Conservation (phyloP, 2,329 filamentous ascomycete genomes). For the Periconia sp. region DNA sequence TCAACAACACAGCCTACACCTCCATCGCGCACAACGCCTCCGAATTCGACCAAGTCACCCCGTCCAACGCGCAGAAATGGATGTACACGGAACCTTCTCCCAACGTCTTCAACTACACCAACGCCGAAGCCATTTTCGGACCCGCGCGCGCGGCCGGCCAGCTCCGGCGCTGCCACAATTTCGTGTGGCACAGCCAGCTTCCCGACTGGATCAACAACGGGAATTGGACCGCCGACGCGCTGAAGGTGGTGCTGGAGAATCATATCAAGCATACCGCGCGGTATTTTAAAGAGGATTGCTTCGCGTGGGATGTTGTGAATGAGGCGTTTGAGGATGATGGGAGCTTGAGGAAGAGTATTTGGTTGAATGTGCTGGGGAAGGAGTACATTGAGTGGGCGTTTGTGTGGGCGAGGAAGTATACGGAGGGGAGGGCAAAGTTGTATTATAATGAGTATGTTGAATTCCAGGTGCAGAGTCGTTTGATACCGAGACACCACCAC, state of each 20-base stretch:
- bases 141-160: conserved; percentile 46
- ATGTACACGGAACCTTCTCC: conserved; percentile 61
- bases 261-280: conserved; percentile 62
- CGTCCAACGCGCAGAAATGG: conserved; percentile 68
- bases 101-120: conserved; percentile 59
- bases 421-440: conserved; percentile 59
- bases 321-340: conserved; percentile 63
- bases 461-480: too few relatives aligned
- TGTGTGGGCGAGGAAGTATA: conserved; percentile 53
- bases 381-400: conserved; percentile 63
- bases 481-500: too few relatives aligned
- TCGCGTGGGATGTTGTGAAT: conserved; percentile 68
- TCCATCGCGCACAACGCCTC: conserved; percentile 56
- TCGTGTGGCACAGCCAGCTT: conserved; percentile 58
- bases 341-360: conserved; percentile 55
- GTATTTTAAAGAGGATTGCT: conserved; percentile 63
- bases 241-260: conserved; percentile 59
- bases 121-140: conserved; percentile 54
- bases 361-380: conserved; percentile 58
- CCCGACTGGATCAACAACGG: conserved; percentile 55
- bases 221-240: conserved; percentile 61
- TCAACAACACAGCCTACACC: conserved; percentile 57
- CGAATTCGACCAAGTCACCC: conserved; percentile 67
- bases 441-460: conserved; percentile 67
- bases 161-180: conserved; percentile 64